Evolutionary conservation across 2,329 filamentous ascomycete species (phyloP), one percentile per base, ranked within the genome.

Genomic region (Penicillium sp.): DNA sequence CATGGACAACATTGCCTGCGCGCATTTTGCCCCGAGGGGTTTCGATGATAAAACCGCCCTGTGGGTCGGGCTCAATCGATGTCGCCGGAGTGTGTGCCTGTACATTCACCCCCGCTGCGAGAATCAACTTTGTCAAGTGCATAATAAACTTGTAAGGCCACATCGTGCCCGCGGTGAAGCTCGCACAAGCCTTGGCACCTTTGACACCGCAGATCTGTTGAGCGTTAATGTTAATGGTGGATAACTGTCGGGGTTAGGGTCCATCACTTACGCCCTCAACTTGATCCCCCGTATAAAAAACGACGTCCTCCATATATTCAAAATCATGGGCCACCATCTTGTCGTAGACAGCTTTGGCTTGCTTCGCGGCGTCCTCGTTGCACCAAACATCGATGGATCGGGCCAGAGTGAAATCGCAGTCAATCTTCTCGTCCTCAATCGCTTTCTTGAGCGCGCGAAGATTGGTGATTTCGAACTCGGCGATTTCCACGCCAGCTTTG

Each of bases 61-160:
- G 58, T 53, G n/a, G 48, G 32, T 46, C 49, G 23, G 36, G 33
- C 8, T 31, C 57, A 26, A 58, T 56, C 9, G 41, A 60, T 14
- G 47, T 58, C 3, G 69, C 76, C 0, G 73, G 67, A 2, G 77
- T 80, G 39, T 68, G 61, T 1, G 77, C 74, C 55, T 80, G 77
- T 27, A 81, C 43, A 41, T 79, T 77, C 17, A 80, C 49, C 0
- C 70, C 71, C 33, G 52, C 60, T 2, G 53, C 63, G 16, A 67
- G 65, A 19, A 77, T 50, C 0, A 89, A 73, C 60, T 47, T 79
- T 1, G 94, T 68, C 0, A 90, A 73, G 64, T 80, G 83, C 2
- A 81, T 71, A 2, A 94, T 82, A 18, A 94, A 77, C 68, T 93
- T 94, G 64, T 94, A 94, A 0, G 88, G 89, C 65, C 65, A 70